Conservation (phyloP, 169 alveolate genomes). For the Babesia bigemina region DNA sequence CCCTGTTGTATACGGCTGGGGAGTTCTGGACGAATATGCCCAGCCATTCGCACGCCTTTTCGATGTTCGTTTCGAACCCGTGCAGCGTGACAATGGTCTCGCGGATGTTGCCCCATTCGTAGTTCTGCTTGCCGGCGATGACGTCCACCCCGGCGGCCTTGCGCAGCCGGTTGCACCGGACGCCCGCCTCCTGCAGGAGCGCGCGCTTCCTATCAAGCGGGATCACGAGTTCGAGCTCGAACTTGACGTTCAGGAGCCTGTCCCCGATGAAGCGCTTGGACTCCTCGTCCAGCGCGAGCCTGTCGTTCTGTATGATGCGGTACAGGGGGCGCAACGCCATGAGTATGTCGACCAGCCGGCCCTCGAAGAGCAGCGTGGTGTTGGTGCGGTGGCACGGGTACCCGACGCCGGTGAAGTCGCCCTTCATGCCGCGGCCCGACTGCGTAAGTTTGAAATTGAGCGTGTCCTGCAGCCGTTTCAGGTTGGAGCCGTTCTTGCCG, state of each 20-base stretch:
- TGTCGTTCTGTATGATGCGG: conserved; percentile 61
- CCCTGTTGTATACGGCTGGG: conserved; percentile 48
- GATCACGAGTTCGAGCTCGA: conserved; percentile 52
- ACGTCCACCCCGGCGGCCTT: conserved; percentile 55
- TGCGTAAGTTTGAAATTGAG: conserved; percentile 53
- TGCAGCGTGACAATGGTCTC: conserved; percentile 59
- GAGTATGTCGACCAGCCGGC: conserved; percentile 55
- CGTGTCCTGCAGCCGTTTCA: conserved; percentile 43
- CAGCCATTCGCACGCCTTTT: conserved; percentile 64
- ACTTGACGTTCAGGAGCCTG: conserved; percentile 48
- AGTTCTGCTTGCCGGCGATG: conserved; percentile 69
- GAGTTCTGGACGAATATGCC: conserved; percentile 59
- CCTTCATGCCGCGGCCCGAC: conserved; percentile 58
- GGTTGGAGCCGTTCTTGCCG: conserved; percentile 61
- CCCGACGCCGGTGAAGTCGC: conserved; percentile 68
- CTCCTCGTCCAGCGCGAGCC: conserved; percentile 55
- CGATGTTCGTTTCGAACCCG: conserved; percentile 61
- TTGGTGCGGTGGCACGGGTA: conserved; percentile 68
- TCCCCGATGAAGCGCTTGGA: conserved; percentile 29
- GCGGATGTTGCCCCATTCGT: conserved; percentile 55
- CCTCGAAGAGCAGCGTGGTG: conserved; percentile 64
- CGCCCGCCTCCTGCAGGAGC: conserved; percentile 60
- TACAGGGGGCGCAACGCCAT: conserved; percentile 61
- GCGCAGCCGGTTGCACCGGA: conserved; percentile 52
- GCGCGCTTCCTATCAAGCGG: conserved; percentile 61